Percentiles rank a stretch among this genome's conserved stretches.
Conservation (phyloP, 2,329 filamentous ascomycete species). For the Ceratocystis cacaofunesta region DNA sequence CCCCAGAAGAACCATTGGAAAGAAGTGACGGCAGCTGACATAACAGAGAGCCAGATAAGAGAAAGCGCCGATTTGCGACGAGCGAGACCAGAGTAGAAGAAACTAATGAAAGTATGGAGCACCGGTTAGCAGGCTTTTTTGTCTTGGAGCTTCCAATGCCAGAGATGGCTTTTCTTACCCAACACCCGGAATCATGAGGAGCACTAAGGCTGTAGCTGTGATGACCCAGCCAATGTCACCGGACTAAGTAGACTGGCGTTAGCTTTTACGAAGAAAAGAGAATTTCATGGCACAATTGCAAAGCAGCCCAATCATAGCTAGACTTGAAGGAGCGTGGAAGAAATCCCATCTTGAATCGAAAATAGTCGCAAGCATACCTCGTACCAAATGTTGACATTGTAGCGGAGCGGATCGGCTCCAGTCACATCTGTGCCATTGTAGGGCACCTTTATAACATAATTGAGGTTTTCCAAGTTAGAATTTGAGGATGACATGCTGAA, state of each 20-base stretch:
- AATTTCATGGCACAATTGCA: neutral
- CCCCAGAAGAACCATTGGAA: conserved; percentile 97
- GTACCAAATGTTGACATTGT: conserved; percentile 68
- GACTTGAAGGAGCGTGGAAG: neutral
- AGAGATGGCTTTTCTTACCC: conserved; percentile 35
- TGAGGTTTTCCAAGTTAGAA: conserved; percentile 30
- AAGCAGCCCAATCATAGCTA: neutral
- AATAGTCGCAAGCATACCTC: conserved; percentile 34
- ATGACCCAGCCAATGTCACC: conserved; percentile 82
- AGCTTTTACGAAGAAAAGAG: neutral
- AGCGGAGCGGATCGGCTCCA: conserved; percentile 51
- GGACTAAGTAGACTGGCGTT: conserved; percentile 31
- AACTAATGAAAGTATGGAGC: conserved; percentile 25
- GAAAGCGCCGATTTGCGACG: conserved; percentile 80
- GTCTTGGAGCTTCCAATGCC: neutral
- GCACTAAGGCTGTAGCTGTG: conserved; percentile 63
- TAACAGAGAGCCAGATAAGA: conserved; percentile 79
- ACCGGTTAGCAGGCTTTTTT: neutral
- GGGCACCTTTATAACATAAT: conserved; percentile 34
- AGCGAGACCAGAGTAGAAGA: conserved; percentile 87
- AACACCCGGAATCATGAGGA: conserved; percentile 87
- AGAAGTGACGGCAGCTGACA: conserved; percentile 67
- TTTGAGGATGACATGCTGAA: conserved; percentile 23
- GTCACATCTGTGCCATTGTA: conserved; percentile 51
- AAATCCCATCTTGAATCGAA: neutral